A percentile compares a stretch with the other conserved stretches of the same genome.
Evolutionary conservation across 805 yeast species (phyloP).

Genomic region (Candida sanyiensis): DNA sequence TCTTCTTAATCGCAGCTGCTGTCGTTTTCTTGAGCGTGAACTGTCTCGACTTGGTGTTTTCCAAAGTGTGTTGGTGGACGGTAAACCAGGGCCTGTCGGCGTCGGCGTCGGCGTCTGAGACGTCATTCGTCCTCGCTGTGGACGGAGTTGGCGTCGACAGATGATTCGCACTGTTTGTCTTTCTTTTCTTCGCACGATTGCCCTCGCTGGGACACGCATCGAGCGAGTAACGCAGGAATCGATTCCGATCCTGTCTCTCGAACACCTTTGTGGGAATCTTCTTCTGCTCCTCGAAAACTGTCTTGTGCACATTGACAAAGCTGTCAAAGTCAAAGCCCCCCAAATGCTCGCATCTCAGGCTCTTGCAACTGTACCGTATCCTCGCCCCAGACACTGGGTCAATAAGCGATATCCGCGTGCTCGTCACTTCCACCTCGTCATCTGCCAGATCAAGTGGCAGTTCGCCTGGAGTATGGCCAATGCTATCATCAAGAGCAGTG

Average conservation of each 20-base stretch:
- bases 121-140: too few species aligned
- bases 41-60: not conserved
- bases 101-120: too few species aligned
- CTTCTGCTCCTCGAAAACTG: not conserved
- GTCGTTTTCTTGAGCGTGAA: not conserved
- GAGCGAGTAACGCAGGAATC: not conserved
- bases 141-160: not conserved
- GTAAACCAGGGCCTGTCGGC: not conserved
- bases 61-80: not conserved
- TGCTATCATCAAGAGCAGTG: too few species aligned
- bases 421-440: slow-evolving; percentile 1
- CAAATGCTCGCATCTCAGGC: slow-evolving; percentile 1
- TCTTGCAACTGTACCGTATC: slow-evolving; percentile 3
- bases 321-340: slow-evolving; percentile 6
- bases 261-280: not conserved
- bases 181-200: not conserved
- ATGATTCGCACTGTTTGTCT: not conserved
- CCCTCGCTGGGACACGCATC: not conserved
- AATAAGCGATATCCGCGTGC: not conserved
- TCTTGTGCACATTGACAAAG: not conserved
- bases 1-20: not conserved
- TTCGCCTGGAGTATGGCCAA: too few species aligned
- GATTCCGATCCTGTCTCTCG: not conserved
- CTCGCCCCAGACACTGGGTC: slow-evolving; percentile 4
- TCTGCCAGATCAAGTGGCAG: too few species aligned